Conservation (phyloP, 176 grass and related monocot genomes). For the Puccinellia tenuiflora region DNA sequence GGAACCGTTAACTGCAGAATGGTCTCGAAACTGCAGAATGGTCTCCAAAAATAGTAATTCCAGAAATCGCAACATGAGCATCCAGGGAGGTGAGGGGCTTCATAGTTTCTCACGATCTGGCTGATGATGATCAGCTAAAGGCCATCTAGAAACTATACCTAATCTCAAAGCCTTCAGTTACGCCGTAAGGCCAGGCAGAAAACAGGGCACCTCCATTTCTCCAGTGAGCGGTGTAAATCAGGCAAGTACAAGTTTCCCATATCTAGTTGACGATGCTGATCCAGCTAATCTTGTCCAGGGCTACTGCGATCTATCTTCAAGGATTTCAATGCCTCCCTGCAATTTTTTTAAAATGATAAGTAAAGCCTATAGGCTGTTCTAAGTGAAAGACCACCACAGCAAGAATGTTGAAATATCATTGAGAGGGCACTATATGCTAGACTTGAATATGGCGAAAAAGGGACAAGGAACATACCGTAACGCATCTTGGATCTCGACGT, state of each 20-base stretch:
- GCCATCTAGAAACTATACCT: neutral
- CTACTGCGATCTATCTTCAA: slow-evolving; percentile 14
- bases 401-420: neutral
- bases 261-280: neutral
- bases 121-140: neutral
- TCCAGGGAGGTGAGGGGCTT: neutral
- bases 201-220: neutral
- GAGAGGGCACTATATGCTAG: neutral
- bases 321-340: slow-evolving; percentile 36
- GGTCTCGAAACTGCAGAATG: no score
- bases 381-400: neutral
- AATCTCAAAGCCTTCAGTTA: neutral
- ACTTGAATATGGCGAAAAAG: neutral
- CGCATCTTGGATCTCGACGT: neutral
- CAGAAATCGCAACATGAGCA: no score
- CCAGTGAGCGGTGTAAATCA: neutral
- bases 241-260: neutral
- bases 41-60: no score
- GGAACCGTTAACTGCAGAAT: no score
- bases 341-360: neutral
- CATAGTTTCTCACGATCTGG: neutral
- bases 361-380: neutral
- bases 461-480: neutral
- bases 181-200: neutral
- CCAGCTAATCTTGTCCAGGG: neutral